Conservation (phyloP, 192 early-diverging fungal genomes). For the Rhizophagus prolifer region DNA sequence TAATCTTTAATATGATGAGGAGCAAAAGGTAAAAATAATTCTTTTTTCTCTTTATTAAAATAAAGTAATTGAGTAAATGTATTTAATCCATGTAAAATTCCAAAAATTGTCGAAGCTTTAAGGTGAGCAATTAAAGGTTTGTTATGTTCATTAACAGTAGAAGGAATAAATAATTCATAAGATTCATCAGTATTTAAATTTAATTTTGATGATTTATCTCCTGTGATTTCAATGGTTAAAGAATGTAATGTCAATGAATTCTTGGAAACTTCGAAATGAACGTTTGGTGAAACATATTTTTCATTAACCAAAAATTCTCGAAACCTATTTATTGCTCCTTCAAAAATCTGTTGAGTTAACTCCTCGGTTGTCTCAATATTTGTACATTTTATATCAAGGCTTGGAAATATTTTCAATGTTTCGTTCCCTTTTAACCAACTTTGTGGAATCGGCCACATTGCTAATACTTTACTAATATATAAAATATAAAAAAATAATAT, state of each 20-base stretch:
- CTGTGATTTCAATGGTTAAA: slow-evolving; percentile 38
- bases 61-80: slow-evolving; percentile 51
- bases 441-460: slow-evolving; percentile 45
- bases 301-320: slow-evolving; percentile 41
- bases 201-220: slow-evolving; percentile 40
- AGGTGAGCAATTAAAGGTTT: slow-evolving; percentile 27
- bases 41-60: slow-evolving; percentile 27
- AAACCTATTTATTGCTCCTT: slow-evolving; percentile 51
- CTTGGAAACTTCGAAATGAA: not conserved
- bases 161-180: slow-evolving; percentile 57
- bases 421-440: slow-evolving; percentile 37
- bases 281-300: slow-evolving; percentile 24
- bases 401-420: slow-evolving; percentile 31
- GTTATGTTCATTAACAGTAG: not conserved
- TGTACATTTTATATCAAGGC: slow-evolving; percentile 25
- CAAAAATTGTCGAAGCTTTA: slow-evolving; percentile 42
- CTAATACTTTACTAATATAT: not conserved
- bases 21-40: slow-evolving; percentile 7
- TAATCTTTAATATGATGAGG: slow-evolving; percentile 53
- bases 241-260: slow-evolving; percentile 32
- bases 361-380: slow-evolving; percentile 30
- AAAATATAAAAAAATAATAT: not conserved
- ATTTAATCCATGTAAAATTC: slow-evolving; percentile 48
- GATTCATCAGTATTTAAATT: slow-evolving; percentile 60
- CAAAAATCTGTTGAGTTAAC: slow-evolving; percentile 36